A percentile compares a stretch with the other conserved stretches of the same genome.
Conservation (phyloP, 148 eudicot genomes). For the Vaccinium vitisidaea region DNA sequence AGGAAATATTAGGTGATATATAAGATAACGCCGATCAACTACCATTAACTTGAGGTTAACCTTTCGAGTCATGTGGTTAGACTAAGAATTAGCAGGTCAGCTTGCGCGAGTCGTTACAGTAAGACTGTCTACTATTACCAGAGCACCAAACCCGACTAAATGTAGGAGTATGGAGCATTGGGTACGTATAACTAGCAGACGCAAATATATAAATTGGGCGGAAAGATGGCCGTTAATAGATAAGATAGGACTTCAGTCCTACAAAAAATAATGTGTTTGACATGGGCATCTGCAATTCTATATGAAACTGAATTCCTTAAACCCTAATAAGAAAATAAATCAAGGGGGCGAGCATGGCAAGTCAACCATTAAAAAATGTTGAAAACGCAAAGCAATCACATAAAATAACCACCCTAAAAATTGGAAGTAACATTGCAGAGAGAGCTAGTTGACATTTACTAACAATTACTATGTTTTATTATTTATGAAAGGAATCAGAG, state of each 20-base stretch:
- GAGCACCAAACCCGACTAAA: background rate
- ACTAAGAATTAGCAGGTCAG: too few species aligned
- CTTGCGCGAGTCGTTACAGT: background rate
- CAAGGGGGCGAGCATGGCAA: background rate
- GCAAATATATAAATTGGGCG: background rate
- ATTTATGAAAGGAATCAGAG: background rate
- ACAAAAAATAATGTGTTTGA: background rate
- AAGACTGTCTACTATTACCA: background rate
- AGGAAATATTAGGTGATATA: too few species aligned
- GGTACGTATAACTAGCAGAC: background rate
- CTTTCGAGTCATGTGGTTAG: too few species aligned
- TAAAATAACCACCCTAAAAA: background rate
- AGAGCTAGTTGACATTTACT: conserved; percentile 16
- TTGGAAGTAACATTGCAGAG: background rate
- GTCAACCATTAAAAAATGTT: background rate
- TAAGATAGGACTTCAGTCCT: background rate
- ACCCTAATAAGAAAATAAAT: background rate
- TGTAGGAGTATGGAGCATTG: background rate
- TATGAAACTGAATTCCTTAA: background rate
- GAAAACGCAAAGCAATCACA: background rate
- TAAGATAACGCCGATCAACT: too few species aligned
- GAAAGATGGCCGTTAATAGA: background rate
- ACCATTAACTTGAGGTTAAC: too few species aligned
- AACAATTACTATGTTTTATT: background rate
- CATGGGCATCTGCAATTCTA: background rate